Evolutionary conservation across 2,329 filamentous ascomycete species (phyloP), one percentile per base, ranked within the genome.

Genomic region (Cadophora sp.): DNA sequence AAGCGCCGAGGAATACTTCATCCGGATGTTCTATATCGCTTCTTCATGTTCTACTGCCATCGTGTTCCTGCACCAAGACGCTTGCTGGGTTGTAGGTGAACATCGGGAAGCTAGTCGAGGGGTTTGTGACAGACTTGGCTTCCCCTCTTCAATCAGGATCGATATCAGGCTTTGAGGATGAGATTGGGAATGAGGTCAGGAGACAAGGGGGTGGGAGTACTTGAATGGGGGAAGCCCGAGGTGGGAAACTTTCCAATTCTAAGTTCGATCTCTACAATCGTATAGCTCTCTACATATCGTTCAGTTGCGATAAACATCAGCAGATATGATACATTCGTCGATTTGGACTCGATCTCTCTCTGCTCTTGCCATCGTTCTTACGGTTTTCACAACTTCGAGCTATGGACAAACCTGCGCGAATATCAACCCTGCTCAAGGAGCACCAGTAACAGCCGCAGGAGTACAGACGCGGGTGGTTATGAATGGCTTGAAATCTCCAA

Each of bases 401-500:
- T 20, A 56, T 39, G 51, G 70, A 70, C 53, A 68, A 53, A 45
- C 59, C 56, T 45, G 59, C 69, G 18, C 36, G n/a, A 60, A 27
- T 47, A 47, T 48, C 18, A 47, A 20, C 8, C 58, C 43, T 7
- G 58, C 3, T 27, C 41, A 60, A 33, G 58, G 41, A 18, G 27
- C 58, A 7, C 58, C 58, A 22, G 58, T 60, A 7, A 13, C 18
- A 11, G 43, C 41, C 6, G 7, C 41, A 48, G 58, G 58, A 14
- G 27, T 47, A 1, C 41, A 60, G n/a, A 33, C 58, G 3, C 41
- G 58, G 41, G 58, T 70, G 39, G 20, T 70, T 27, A 61, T 62
- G 1, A 68, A 70, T 41, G 66, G 66, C 16, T 47, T 70, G 58
- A 68, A 36, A 11, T 30, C 24, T 30, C 68, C 66, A 22, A n/a